Evolutionary conservation across 331 rosid species (phyloP), one percentile per base, ranked within the genome.

Genomic region (Rhamnella rubrinervis): DNA sequence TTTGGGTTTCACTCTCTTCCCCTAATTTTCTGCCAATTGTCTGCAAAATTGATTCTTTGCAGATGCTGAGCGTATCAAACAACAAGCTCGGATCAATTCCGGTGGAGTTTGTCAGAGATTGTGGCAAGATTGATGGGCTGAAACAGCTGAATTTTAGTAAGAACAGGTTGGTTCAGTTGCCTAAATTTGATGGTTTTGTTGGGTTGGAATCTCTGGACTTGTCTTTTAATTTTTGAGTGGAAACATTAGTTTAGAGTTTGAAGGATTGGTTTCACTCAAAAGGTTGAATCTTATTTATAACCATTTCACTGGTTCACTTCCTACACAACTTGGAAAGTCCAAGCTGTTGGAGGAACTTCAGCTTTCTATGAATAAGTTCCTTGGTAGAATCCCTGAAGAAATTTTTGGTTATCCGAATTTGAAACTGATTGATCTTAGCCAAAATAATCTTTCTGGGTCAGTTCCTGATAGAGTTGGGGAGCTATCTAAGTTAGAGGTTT

Each of bases 171-270:
- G 15, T 0, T 68, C 0, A 8, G 72, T 79, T 93, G 63, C 97
- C 97, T 18, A 19, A 41, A 35, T 87, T 89, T 78, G 71, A 0
- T 38, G 93, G 98, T 59, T 93, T 87, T 78, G 19, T 15, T 14
- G 81, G 41, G 28, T 76, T 93, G 87, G 84, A 87, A 65, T 5
- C 51, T 35, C 73, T 91, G 63, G 97, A 93, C 76, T 75, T 93
- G 68, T 80, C 97, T 80, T 75, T 25, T 71, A 91, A 91, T 82
- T 0, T 0, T 61, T 91, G 26, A 1, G 0, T 31, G 96, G 88
- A 35, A 66, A 0, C 28, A 66, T 91, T 66, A 40, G 1, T 63
- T 59, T 39, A 5, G 40, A 84, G 84, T 80, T 95, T 47, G 78
- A 81, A 68, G 84, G 57, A 44, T 66, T 92, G 83, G 74, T 23